A percentile compares a stretch with the other conserved stretches of the same genome.
These are phyloP conservation scores for Babesia bigemina DNA, from an alignment of 169 alveolate genomes.

Conservation along the genomic window DNA sequence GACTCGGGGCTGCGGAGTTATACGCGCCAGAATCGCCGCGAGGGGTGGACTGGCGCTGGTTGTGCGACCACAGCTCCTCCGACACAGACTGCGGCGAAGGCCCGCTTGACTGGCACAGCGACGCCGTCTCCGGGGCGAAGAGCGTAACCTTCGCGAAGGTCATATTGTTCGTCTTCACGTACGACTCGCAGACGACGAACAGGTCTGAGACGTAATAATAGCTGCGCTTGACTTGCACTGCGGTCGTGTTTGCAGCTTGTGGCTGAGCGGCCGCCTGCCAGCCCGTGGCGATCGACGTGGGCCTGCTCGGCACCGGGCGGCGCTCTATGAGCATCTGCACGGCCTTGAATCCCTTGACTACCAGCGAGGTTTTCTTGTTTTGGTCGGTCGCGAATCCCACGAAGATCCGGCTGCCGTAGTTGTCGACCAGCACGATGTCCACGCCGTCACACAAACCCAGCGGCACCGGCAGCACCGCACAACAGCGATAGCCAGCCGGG, in stretches of 20 bases:
- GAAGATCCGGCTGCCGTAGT: conserved; percentile 47
- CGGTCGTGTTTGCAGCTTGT: not conserved
- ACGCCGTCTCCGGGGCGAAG: conserved; percentile 27
- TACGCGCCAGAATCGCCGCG: not conserved
- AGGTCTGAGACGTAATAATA: conserved; percentile 14
- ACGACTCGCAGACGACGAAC: conserved; percentile 31
- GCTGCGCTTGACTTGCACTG: not conserved
- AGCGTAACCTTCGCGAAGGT: conserved; percentile 27
- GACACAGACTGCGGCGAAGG: conserved; percentile 39
- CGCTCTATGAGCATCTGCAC: not conserved
- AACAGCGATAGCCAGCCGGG: not conserved
- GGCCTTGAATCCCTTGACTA: conserved; percentile 49
- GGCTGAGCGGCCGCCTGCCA: not conserved
- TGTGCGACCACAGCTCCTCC: conserved; percentile 62
- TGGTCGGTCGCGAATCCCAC: conserved; percentile 41
- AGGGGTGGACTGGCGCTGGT: conserved; percentile 8
- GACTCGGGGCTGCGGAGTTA: not conserved
- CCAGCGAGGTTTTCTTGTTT: conserved; percentile 6
- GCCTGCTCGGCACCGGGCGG: not conserved
- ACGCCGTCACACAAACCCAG: conserved; percentile 40
- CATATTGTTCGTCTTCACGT: conserved; percentile 27
- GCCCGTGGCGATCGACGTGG: not conserved
- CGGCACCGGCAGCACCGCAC: conserved; percentile 28
- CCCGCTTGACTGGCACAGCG: conserved; percentile 30
- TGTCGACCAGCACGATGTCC: conserved; percentile 50